Conservation (phyloP, 768 basidiomycete genomes). For the Lactarius deliciosus region DNA sequence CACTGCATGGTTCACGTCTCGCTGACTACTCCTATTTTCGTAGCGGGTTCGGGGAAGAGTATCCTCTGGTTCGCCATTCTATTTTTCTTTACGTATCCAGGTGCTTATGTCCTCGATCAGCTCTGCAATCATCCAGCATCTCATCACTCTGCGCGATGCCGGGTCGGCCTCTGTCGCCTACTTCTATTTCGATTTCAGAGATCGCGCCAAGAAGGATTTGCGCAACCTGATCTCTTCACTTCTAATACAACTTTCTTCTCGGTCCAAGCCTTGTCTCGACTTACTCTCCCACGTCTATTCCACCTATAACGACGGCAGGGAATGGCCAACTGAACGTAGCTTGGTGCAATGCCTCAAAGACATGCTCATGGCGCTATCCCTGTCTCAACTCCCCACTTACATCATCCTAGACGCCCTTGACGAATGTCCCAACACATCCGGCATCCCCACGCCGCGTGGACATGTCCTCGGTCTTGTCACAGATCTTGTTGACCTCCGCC, state of each 20-base stretch:
- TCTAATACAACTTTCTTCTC: background rate
- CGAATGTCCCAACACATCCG: background rate
- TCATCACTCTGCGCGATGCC: background rate
- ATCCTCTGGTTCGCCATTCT: background rate
- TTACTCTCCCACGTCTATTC: background rate
- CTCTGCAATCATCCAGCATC: background rate
- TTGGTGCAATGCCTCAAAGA: background rate
- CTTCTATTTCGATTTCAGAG: background rate
- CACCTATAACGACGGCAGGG: background rate
- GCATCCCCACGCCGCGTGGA: background rate
- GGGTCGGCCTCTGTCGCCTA: background rate
- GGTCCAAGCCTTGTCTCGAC: background rate
- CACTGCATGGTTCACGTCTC: background rate
- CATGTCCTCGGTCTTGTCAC: background rate
- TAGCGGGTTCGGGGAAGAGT: background rate
- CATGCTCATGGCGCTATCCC: background rate
- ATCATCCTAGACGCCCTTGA: background rate
- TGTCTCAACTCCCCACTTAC: background rate
- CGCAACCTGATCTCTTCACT: background rate
- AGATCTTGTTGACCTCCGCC: background rate
- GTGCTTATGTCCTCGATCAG: background rate
- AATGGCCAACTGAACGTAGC: background rate
- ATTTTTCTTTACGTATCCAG: background rate
- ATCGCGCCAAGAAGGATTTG: background rate
- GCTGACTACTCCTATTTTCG: background rate